These are phyloP conservation scores for Ustilago hordei DNA, from an alignment of 1,284 basidiomycete genomes.

Conservation along the genomic window DNA sequence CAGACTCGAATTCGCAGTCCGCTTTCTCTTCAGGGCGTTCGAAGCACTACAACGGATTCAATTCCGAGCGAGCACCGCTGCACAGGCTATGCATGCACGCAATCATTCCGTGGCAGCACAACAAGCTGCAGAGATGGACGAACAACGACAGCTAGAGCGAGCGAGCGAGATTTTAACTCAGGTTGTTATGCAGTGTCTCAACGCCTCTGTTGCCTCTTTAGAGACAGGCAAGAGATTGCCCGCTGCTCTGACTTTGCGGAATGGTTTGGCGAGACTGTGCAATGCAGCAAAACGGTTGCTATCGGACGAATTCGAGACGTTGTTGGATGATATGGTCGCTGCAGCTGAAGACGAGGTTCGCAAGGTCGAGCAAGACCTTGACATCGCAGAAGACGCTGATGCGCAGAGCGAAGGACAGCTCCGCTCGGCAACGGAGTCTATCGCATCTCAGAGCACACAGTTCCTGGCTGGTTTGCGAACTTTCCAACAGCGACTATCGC, in stretches of 20 bases:
- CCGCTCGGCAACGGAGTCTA: slow-evolving; percentile 15
- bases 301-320: slow-evolving; percentile 42
- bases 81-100: slow-evolving; percentile 35
- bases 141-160: slow-evolving; percentile 38
- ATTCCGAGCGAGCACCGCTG: slow-evolving; percentile 25
- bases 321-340: slow-evolving; percentile 45
- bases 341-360: slow-evolving; percentile 39
- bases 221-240: slow-evolving; percentile 21
- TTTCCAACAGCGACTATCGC: slow-evolving; percentile 42
- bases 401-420: slow-evolving; percentile 2
- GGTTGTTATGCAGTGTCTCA: slow-evolving; percentile 47
- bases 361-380: slow-evolving; percentile 21
- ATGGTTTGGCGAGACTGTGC: slow-evolving; percentile 33
- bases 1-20: slow-evolving; percentile 34
- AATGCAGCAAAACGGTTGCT: slow-evolving; percentile 42
- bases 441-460: slow-evolving; percentile 24
- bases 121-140: slow-evolving; percentile 41
- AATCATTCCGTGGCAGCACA: slow-evolving; percentile 13
- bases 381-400: slow-evolving; percentile 11
- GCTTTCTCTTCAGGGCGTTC: slow-evolving; percentile 36
- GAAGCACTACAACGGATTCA: slow-evolving; percentile 42
- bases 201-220: slow-evolving; percentile 30
- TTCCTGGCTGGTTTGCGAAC: slow-evolving; percentile 42
- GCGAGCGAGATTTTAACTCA: slow-evolving; percentile 44
- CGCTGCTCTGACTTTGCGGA: slow-evolving; percentile 23